These are phyloP conservation scores for Calonectria hongkongensis DNA, from an alignment of 2,329 filamentous ascomycete species.

Conservation along the genomic window DNA sequence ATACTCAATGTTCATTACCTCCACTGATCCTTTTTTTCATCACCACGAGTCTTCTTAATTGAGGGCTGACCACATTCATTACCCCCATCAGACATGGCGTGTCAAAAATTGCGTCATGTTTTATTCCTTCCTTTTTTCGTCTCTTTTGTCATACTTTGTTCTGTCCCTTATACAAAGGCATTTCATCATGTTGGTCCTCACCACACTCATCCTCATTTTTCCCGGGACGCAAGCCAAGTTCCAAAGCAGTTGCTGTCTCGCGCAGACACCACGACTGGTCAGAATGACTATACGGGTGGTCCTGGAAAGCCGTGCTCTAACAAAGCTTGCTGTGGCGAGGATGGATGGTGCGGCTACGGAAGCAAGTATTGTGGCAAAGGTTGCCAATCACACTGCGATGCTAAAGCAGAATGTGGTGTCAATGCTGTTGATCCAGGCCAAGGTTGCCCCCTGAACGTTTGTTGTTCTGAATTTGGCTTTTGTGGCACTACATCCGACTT, in stretches of 20 bases:
- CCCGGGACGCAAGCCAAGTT: no score
- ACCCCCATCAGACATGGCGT: no score
- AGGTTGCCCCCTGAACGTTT: slow-evolving; percentile 62
- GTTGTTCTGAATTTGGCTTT: slow-evolving; percentile 40
- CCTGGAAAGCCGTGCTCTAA: slow-evolving; percentile 6
- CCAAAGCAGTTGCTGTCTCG: background rate
- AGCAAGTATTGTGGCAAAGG: background rate
- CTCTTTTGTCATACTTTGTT: no score
- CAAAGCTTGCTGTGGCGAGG: slow-evolving; percentile 4
- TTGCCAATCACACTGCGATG: slow-evolving; percentile 13
- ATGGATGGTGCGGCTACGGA: slow-evolving; percentile 9
- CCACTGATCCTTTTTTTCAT: no score
- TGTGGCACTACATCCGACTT: background rate
- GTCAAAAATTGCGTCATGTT: no score
- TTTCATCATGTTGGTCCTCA: no score
- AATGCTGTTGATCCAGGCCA: slow-evolving; percentile 48
- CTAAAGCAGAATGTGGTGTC: slow-evolving; percentile 18
- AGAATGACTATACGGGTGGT: slow-evolving; percentile 9
- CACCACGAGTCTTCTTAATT: no score
- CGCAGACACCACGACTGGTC: background rate
- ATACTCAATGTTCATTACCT: no score
- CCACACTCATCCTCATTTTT: no score
- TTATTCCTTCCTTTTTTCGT: no score
- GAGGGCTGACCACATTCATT: no score
- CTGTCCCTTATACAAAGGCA: no score